These are phyloP conservation scores for Mimosa bimucronata DNA, from an alignment of 306 rosid species.

Conservation along the genomic window DNA sequence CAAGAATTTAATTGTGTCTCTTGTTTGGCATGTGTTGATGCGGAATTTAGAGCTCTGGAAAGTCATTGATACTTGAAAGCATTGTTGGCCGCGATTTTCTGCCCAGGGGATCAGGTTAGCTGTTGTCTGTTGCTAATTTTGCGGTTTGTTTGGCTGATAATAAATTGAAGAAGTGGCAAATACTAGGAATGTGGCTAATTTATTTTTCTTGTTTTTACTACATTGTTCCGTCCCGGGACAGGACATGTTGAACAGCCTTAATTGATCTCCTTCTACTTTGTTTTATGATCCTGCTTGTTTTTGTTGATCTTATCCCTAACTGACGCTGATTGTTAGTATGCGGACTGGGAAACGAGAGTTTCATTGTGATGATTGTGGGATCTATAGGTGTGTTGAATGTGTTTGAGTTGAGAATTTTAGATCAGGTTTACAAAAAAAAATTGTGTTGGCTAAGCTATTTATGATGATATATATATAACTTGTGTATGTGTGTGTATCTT, in stretches of 20 bases:
- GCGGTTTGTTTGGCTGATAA: slow-evolving; percentile 27
- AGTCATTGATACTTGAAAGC: slow-evolving; percentile 66
- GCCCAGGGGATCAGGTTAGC: slow-evolving; percentile 70
- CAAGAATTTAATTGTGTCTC: neutral
- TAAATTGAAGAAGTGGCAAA: slow-evolving; percentile 2
- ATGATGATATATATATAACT: neutral
- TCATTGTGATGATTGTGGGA: slow-evolving; percentile 96
- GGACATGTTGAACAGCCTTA: slow-evolving; percentile 26
- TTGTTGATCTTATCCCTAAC: slow-evolving; percentile 16
- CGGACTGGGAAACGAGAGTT: slow-evolving; percentile 78
- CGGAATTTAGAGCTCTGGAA: slow-evolving; percentile 62
- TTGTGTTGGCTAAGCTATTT: neutral
- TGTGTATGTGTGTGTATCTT: neutral
- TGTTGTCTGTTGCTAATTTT: neutral
- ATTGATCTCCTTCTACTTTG: slow-evolving; percentile 17
- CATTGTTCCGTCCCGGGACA: too few relatives aligned
- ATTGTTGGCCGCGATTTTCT: slow-evolving; percentile 73
- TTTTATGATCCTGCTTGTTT: slow-evolving; percentile 14
- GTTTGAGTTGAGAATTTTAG: neutral
- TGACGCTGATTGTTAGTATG: slow-evolving; percentile 32
- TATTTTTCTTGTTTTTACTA: too few relatives aligned
- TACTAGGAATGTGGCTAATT: too few relatives aligned
- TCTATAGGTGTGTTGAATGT: slow-evolving; percentile 72
- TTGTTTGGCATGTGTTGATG: neutral
- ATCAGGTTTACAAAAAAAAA: slow-evolving; percentile 5